These are phyloP conservation scores for Keqinozyma sinolaborantium DNA, from an alignment of 1,139 yeast species.

Conservation along the genomic window DNA sequence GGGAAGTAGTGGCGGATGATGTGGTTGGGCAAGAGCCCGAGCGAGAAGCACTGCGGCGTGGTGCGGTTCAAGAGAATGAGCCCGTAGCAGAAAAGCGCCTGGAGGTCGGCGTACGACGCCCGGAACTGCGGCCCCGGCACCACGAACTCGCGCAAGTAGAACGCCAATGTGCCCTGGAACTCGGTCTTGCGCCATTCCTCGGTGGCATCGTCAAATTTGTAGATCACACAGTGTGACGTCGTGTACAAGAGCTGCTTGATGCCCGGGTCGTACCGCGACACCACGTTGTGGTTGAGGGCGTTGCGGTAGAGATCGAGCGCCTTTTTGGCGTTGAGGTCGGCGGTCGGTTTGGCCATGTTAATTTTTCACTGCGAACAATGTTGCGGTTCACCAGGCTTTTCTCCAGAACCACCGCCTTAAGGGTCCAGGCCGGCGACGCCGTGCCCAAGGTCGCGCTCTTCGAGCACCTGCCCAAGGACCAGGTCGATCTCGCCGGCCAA, in stretches of 20 bases:
- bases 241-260: constrained; percentile 71
- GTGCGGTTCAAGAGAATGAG: constrained; percentile 72
- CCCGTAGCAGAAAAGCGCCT: constrained; percentile 68
- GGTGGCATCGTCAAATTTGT: constrained; percentile 57
- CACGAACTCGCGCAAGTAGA: constrained; percentile 62
- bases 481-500: constrained; percentile 56
- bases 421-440: constrained; percentile 41
- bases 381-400: too few species aligned
- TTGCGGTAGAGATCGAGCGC: constrained; percentile 60
- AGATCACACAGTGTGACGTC: constrained; percentile 80
- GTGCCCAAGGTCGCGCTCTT: constrained; percentile 56
- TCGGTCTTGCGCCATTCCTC: constrained; percentile 83
- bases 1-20: constrained; percentile 43
- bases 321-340: constrained; percentile 9
- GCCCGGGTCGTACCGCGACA: constrained; percentile 78
- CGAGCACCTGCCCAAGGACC: constrained; percentile 68
- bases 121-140: constrained; percentile 23
- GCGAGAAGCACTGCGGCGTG: constrained; percentile 71
- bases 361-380: too few species aligned
- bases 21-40: constrained; percentile 70
- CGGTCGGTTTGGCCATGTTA: constrained; percentile 9
- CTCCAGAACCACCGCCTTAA: constrained; percentile 1
- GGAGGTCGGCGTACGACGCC: constrained; percentile 35
- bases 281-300: constrained; percentile 76
- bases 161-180: constrained; percentile 76